Conservation (phyloP, 768 basidiomycete genomes). For the Mycena amicta region DNA sequence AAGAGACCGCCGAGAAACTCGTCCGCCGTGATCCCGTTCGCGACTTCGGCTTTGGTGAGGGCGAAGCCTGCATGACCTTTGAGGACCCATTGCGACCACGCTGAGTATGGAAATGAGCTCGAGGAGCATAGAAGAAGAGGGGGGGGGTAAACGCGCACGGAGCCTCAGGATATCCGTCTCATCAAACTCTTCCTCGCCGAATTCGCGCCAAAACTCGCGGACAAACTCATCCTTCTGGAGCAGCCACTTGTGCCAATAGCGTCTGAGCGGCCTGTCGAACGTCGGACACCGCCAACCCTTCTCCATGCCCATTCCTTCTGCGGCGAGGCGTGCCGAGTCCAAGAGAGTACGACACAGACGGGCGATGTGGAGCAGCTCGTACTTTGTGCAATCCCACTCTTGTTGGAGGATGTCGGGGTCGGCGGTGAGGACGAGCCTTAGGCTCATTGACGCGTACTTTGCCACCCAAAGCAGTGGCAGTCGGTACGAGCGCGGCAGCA, state of each 20-base stretch:
- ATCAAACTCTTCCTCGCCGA: conserved; percentile 44
- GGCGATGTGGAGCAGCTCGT: conserved; percentile 46
- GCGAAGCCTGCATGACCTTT: conserved; percentile 20
- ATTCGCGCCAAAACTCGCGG: conserved; percentile 42
- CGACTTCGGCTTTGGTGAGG: conserved; percentile 11
- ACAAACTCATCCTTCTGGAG: conserved; percentile 40
- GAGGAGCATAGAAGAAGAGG: not conserved
- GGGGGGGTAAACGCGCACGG: conserved; percentile 27
- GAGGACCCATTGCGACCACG: conserved; percentile 17
- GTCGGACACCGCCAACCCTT: conserved; percentile 40
- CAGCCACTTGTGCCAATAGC: conserved; percentile 48
- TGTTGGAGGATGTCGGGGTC: conserved; percentile 24
- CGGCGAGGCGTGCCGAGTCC: conserved; percentile 33
- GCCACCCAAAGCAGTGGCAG: conserved; percentile 49
- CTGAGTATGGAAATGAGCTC: conserved; percentile 1
- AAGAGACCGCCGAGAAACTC: conserved; percentile 16
- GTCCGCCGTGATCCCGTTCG: conserved; percentile 16
- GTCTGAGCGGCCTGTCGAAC: conserved; percentile 45
- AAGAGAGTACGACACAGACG: conserved; percentile 41
- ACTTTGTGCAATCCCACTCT: conserved; percentile 46
- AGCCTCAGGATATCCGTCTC: conserved; percentile 38
- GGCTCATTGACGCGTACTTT: conserved; percentile 46
- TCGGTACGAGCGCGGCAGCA: conserved; percentile 43
- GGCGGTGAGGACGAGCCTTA: conserved; percentile 43
- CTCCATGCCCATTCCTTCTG: conserved; percentile 29